Percentiles rank a stretch among this genome's conserved stretches.
Evolutionary conservation across 108 stramenopile species (phyloP).

Genomic region (Nitzschia sp.): DNA sequence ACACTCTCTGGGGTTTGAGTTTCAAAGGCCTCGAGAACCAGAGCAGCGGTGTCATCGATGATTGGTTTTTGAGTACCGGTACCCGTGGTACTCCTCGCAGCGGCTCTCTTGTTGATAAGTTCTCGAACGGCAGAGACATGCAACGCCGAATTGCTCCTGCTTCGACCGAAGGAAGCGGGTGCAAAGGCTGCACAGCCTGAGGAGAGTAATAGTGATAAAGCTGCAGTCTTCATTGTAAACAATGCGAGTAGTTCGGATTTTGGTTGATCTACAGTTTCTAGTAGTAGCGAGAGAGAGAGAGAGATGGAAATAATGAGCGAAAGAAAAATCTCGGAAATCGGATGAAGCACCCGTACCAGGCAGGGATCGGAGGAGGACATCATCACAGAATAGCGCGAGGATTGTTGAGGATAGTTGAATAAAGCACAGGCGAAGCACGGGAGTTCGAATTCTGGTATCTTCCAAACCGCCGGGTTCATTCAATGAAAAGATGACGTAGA

Average conservation of each 20-base stretch:
- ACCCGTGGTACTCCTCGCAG: neutral
- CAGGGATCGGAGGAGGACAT: no score
- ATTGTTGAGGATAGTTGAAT: no score
- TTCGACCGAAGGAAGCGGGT: neutral
- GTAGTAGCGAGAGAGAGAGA: no score
- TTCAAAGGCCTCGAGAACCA: neutral
- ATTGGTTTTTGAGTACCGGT: neutral
- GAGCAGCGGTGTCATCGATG: neutral
- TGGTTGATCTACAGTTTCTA: neutral
- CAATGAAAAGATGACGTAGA: slow-evolving; percentile 4
- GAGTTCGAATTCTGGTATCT: no score
- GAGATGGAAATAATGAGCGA: neutral
- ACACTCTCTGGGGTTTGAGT: neutral
- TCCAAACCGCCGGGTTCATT: no score
- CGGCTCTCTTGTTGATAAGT: neutral
- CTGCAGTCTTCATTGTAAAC: no score
- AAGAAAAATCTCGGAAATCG: no score
- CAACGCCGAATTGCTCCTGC: neutral
- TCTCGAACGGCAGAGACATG: neutral
- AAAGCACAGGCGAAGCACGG: no score
- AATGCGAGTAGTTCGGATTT: no score
- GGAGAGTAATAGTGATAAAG: no score
- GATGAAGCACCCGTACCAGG: no score
- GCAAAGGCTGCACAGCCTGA: neutral
- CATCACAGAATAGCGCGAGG: neutral